phyloP scores from a whole-genome alignment of 441 rosid genomes.

The Gossypium laxum region DNA sequence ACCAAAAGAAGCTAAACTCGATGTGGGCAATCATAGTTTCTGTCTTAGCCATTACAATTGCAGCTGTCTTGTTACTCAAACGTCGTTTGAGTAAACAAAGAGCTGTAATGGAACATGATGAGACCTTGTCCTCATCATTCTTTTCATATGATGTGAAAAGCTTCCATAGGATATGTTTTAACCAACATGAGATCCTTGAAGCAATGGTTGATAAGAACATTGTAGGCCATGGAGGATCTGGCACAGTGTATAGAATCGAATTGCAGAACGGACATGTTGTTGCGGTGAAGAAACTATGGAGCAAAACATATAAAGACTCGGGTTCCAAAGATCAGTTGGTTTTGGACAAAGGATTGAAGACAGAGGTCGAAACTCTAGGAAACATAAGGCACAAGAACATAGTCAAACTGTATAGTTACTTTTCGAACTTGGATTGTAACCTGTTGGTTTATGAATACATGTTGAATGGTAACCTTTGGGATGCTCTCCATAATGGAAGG shows the following conservation, averaged over 20 bases:
- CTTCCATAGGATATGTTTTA: conserved; percentile 67
- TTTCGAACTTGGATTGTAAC: conserved; percentile 56
- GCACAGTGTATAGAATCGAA: conserved; percentile 64
- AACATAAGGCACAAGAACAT: conserved; percentile 82
- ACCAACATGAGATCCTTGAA: conserved; percentile 60
- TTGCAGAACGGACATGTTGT: conserved; percentile 56
- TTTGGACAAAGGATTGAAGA: conserved; percentile 54
- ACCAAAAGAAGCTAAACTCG: conserved; percentile 41
- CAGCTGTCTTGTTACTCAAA: conserved; percentile 49
- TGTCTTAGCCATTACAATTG: conserved; percentile 42
- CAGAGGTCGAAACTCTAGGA: conserved; percentile 82
- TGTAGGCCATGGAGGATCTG: conserved; percentile 84
- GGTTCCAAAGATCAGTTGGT: conserved; percentile 37
- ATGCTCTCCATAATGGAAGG: conserved; percentile 63
- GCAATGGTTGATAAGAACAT: conserved; percentile 72
- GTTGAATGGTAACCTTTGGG: conserved; percentile 85
- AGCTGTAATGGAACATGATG: conserved; percentile 49
- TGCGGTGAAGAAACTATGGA: conserved; percentile 82
- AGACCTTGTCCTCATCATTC: conserved; percentile 52
- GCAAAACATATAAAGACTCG: conserved; percentile 44
- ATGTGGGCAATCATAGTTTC: conserved; percentile 54
- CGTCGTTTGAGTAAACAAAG: conserved; percentile 39
- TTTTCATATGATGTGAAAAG: conserved; percentile 66
- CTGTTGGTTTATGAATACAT: conserved; percentile 80
- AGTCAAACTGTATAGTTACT: conserved; percentile 64